Evolutionary conservation across 176 grass and related monocot species (phyloP).

Genomic region (Luzula sylvatica): DNA sequence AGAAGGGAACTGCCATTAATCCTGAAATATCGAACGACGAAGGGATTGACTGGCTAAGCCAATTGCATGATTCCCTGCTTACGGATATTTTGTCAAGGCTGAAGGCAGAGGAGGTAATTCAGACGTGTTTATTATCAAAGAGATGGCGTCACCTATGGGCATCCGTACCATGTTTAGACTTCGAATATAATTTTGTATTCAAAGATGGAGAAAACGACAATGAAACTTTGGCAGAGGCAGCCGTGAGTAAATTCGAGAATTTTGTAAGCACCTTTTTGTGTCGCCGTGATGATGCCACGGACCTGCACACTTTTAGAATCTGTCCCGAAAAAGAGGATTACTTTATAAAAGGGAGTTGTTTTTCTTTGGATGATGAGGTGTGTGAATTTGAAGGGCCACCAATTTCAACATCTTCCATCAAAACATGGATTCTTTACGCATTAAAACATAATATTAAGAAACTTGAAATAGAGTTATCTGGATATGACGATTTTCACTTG

Average conservation of each 20-base stretch:
- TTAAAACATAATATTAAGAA: background rate
- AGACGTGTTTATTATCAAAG: conserved; percentile 1
- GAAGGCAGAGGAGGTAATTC: background rate
- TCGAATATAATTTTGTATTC: background rate
- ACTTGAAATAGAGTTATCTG: background rate
- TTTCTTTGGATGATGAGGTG: too few species aligned
- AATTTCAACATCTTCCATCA: background rate
- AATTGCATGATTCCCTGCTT: background rate
- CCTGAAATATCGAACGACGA: background rate
- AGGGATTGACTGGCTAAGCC: background rate
- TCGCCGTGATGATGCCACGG: background rate
- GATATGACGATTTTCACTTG: background rate
- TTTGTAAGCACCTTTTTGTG: too few species aligned
- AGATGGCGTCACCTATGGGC: background rate
- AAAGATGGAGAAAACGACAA: background rate
- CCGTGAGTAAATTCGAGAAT: too few species aligned
- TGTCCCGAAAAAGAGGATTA: too few species aligned
- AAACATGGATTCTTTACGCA: background rate
- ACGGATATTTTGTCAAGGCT: background rate
- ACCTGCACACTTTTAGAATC: too few species aligned
- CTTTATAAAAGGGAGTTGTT: too few species aligned
- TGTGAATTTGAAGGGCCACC: too few species aligned
- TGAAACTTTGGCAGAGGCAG: background rate
- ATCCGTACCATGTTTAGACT: background rate
- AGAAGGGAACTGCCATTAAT: too few species aligned